Percentiles rank a stretch among this genome's conserved stretches.
Evolutionary conservation across 495 filamentous ascomycete genomes (phyloP).

Genomic region (Aspergillus egyptiacus): DNA sequence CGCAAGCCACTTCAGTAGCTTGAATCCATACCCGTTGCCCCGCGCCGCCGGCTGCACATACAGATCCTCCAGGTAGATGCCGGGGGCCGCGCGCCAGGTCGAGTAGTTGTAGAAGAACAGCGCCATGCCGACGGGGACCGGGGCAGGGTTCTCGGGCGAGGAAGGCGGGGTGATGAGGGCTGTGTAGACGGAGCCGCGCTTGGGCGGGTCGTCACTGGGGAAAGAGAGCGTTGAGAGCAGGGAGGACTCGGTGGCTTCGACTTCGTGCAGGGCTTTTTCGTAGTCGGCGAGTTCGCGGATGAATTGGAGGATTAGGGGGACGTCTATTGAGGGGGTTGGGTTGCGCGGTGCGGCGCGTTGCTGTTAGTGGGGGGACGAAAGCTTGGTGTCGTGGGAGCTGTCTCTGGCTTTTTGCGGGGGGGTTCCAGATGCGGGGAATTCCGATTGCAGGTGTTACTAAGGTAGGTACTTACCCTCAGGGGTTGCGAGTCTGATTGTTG

Average conservation of each 20-base stretch:
- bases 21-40: slow-evolving; percentile 71
- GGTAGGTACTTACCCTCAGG: slow-evolving; percentile 33
- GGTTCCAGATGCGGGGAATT: slow-evolving; percentile 1
- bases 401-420: too few relatives aligned
- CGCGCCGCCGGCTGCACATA: slow-evolving; percentile 69
- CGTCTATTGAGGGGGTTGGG: too few relatives aligned
- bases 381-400: background rate
- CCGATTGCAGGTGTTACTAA: too few relatives aligned
- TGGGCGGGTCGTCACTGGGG: slow-evolving; percentile 39
- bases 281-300: slow-evolving; percentile 87
- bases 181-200: slow-evolving; percentile 39
- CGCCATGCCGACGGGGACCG: slow-evolving; percentile 51
- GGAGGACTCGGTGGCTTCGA: slow-evolving; percentile 69
- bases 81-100: slow-evolving; percentile 80
- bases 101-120: slow-evolving; percentile 70
- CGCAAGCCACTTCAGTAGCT: slow-evolving; percentile 69
- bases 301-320: slow-evolving; percentile 70
- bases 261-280: slow-evolving; percentile 63
- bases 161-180: slow-evolving; percentile 35
- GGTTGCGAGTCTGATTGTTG: slow-evolving; percentile 46
- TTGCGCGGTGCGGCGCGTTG: too few relatives aligned
- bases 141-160: slow-evolving; percentile 22
- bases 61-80: slow-evolving; percentile 92
- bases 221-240: slow-evolving; percentile 78
- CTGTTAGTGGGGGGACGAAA: background rate